Percentiles rank a stretch among this genome's conserved stretches.
phyloP scores from a whole-genome alignment of 805 yeast genomes.

The Phaffomyces opuntiae region DNA sequence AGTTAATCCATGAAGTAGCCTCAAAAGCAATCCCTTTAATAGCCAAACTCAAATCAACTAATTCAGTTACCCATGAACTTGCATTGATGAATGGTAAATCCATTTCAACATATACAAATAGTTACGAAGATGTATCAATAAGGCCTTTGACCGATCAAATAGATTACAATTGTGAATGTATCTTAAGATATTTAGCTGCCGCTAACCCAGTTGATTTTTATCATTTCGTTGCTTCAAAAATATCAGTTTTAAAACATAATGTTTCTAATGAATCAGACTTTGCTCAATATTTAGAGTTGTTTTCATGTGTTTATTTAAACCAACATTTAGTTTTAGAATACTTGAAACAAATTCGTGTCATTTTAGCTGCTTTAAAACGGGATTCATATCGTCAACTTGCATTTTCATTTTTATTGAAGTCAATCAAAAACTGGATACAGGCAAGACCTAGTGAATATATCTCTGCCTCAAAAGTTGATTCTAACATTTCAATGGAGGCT shows the following conservation, averaged over 20 bases:
- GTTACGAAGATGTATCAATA: conserved; percentile 16
- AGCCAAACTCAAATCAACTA: conserved; percentile 27
- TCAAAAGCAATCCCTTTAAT: conserved; percentile 23
- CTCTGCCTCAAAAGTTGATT: conserved; percentile 16
- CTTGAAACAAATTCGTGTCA: conserved; percentile 32
- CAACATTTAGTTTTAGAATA: conserved; percentile 29
- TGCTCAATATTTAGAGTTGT: conserved; percentile 39
- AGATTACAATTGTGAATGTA: conserved; percentile 32
- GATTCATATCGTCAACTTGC: conserved; percentile 40
- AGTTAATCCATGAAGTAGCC: conserved; percentile 23
- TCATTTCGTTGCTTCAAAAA: conserved; percentile 26
- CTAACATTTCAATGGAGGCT: conserved; percentile 21
- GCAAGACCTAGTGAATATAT: conserved; percentile 41
- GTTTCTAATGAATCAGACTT: conserved; percentile 29
- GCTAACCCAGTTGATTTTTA: conserved; percentile 40
- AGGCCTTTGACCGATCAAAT: conserved; percentile 25
- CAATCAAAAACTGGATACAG: conserved; percentile 43
- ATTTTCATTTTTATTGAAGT: conserved; percentile 38
- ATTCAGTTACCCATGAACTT: conserved; percentile 25
- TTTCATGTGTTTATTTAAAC: conserved; percentile 37
- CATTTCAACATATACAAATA: conserved; percentile 7
- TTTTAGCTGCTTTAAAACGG: conserved; percentile 32
- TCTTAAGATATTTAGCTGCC: conserved; percentile 42
- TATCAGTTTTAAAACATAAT: conserved; percentile 29
- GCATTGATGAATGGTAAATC: conserved; percentile 24